A percentile compares a stretch with the other conserved stretches of the same genome.
These are phyloP conservation scores for Diaporthe capsici DNA, from an alignment of 2,329 filamentous ascomycete species.

Conservation along the genomic window DNA sequence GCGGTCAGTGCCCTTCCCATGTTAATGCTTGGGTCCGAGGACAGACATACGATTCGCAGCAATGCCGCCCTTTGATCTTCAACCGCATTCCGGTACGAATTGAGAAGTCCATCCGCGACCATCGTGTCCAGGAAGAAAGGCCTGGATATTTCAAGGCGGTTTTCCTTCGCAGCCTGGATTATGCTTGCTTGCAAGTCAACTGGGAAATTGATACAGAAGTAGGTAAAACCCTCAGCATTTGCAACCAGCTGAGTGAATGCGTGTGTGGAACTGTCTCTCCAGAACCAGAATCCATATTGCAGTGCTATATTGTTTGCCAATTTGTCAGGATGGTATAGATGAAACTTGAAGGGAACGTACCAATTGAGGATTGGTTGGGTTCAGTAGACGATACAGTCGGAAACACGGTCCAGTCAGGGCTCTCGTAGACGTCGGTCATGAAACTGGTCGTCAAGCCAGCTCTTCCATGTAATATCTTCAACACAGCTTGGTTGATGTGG, in stretches of 20 bases:
- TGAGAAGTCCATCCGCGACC: neutral
- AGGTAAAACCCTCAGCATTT: neutral
- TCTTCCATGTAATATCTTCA: neutral
- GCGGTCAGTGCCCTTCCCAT: neutral
- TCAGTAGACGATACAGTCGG: neutral
- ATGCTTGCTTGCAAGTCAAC: neutral
- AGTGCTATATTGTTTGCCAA: neutral
- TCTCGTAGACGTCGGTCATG: neutral
- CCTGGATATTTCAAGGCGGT: neutral
- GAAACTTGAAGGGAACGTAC: neutral
- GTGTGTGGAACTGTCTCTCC: neutral
- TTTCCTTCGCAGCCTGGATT: neutral
- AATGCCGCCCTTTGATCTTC: neutral
- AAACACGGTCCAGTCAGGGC: neutral
- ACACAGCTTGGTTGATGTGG: neutral
- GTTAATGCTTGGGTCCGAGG: neutral
- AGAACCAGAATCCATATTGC: constrained; percentile 1
- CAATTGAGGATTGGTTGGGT: neutral
- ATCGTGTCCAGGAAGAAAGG: neutral
- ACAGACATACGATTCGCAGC: neutral
- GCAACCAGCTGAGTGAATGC: neutral
- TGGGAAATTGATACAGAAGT: neutral
- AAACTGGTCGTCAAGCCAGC: neutral
- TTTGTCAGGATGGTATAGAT: neutral
- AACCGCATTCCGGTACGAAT: neutral